Percentiles rank a stretch among this genome's conserved stretches.
These are phyloP conservation scores for Tuber microsphaerosporum DNA, from an alignment of 495 filamentous ascomycete species.

Conservation along the genomic window DNA sequence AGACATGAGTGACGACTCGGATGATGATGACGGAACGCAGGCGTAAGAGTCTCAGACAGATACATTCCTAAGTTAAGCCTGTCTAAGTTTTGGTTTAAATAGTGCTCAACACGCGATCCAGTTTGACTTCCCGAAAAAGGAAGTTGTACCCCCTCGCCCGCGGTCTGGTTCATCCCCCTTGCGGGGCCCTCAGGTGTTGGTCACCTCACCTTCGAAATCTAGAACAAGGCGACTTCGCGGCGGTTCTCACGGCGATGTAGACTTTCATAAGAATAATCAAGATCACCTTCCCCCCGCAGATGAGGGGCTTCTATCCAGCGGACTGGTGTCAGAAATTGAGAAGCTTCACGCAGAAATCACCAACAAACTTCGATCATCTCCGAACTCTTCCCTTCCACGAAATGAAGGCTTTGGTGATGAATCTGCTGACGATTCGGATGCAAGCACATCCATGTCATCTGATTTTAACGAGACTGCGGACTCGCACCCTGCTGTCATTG, in stretches of 20 bases:
- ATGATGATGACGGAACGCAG: slow-evolving; percentile 70
- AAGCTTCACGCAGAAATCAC: slow-evolving; percentile 37
- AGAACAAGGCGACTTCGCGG: slow-evolving; percentile 37
- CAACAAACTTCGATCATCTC: slow-evolving; percentile 34
- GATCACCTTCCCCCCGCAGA: slow-evolving; percentile 37
- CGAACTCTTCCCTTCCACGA: slow-evolving; percentile 36
- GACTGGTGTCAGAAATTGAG: slow-evolving; percentile 30
- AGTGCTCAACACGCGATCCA: slow-evolving; percentile 51
- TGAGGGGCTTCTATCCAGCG: slow-evolving; percentile 38
- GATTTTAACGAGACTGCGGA: slow-evolving; percentile 62
- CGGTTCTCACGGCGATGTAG: slow-evolving; percentile 39
- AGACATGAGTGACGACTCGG: slow-evolving; percentile 91
- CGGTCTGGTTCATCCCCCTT: slow-evolving; percentile 84
- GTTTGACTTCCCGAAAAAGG: slow-evolving; percentile 78
- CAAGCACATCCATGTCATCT: slow-evolving; percentile 55
- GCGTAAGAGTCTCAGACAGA: slow-evolving; percentile 35
- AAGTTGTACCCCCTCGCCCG: slow-evolving; percentile 68
- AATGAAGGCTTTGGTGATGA: slow-evolving; percentile 53
- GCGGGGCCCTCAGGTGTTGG: slow-evolving; percentile 53
- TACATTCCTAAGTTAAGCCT: background rate
- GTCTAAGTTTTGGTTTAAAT: background rate
- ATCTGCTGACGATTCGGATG: slow-evolving; percentile 58
- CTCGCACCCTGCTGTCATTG: slow-evolving; percentile 46
- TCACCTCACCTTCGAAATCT: slow-evolving; percentile 48
- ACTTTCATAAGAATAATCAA: slow-evolving; percentile 34